Evolutionary conservation across 108 stramenopile genomes (phyloP), one percentile per base, ranked within the genome.

Genomic region (Pseudonitzschia multiseries): DNA sequence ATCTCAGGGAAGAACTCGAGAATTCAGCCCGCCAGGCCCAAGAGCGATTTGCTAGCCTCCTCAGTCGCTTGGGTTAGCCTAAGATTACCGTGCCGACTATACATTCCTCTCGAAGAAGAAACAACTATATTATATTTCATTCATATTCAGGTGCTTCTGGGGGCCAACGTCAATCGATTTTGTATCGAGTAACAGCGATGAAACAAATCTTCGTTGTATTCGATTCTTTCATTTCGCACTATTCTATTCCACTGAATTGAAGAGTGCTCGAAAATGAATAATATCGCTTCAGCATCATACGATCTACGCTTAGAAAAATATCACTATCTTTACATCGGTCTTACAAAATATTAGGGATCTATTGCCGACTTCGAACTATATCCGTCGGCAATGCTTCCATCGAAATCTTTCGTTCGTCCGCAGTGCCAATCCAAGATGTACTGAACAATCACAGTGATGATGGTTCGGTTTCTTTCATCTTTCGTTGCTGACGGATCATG

Each of bases 401-500:
- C 12, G 46, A 18, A 48, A 48, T 48, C 46, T 48, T 48, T 18
- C 17, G 2, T 48, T 48, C 17, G 12, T 18, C 18, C 12, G 18
- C 13, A 18, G 18, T 18, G 18, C 46, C 46, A 48, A 48, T 48
- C 4, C 46, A 48, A 14, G 46, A 48, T 18, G 46, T 18, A 48
- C 46, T 18, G 9, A 3, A 48, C 1, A 24, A 56, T 56, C 54
- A 56, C 54, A 22, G 54, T 9, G 24, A 56, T 12, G 54, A 56
- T 56, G 9, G 24, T 31, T 33, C 61, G 29, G 61, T 17, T 40
- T 66, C 53, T 65, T 77, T 78, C 77, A 82, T 78, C 50, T 70
- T 57, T 43, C 70, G 66, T 41, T 89, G 89, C 65, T 88, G 89
- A 74, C 80, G 79, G 51, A 95, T 95, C 81, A 95, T 64, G 24